Evolutionary conservation across 345 rosid genomes (phyloP).

Genomic region (Lepidium aucheri): DNA sequence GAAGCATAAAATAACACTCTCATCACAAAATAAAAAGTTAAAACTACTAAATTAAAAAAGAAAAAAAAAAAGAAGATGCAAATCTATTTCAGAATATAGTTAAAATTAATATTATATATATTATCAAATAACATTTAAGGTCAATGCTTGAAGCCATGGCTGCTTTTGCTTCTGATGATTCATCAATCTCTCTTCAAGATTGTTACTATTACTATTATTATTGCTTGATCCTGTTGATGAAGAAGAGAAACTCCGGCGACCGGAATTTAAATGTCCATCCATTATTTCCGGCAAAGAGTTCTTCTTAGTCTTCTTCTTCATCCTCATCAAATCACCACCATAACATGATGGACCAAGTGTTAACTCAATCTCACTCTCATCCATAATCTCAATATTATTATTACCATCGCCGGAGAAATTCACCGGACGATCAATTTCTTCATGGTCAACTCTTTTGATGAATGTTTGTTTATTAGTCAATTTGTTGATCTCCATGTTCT

Average conservation of each 20-base stretch:
- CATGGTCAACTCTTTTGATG: slow-evolving; percentile 20
- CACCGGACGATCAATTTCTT: slow-evolving; percentile 5
- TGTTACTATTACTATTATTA: slow-evolving; percentile 19
- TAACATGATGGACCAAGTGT: slow-evolving; percentile 68
- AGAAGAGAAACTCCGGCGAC: slow-evolving; percentile 59
- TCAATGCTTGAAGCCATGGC: slow-evolving; percentile 85
- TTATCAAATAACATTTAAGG: slow-evolving; percentile 54
- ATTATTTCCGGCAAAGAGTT: slow-evolving; percentile 15
- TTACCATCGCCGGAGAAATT: slow-evolving; percentile 15
- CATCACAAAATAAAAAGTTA: background rate
- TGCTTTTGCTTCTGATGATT: slow-evolving; percentile 41
- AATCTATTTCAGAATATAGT: slow-evolving; percentile 22
- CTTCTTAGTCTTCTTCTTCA: slow-evolving; percentile 35
- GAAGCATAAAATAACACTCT: slow-evolving; percentile 26
- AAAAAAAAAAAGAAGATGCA: background rate
- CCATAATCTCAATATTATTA: slow-evolving; percentile 33
- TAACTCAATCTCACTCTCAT: slow-evolving; percentile 82
- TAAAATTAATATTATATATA: slow-evolving; percentile 1
- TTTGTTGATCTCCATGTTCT: slow-evolving; percentile 31
- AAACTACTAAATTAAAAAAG: background rate
- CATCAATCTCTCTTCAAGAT: slow-evolving; percentile 45
- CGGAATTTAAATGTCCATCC: slow-evolving; percentile 42
- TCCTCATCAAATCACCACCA: slow-evolving; percentile 13
- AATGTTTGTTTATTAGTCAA: slow-evolving; percentile 5
- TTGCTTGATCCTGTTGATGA: slow-evolving; percentile 69